phyloP scores from a whole-genome alignment of 108 stramenopile species.

The Nitzschia inconspicua region DNA sequence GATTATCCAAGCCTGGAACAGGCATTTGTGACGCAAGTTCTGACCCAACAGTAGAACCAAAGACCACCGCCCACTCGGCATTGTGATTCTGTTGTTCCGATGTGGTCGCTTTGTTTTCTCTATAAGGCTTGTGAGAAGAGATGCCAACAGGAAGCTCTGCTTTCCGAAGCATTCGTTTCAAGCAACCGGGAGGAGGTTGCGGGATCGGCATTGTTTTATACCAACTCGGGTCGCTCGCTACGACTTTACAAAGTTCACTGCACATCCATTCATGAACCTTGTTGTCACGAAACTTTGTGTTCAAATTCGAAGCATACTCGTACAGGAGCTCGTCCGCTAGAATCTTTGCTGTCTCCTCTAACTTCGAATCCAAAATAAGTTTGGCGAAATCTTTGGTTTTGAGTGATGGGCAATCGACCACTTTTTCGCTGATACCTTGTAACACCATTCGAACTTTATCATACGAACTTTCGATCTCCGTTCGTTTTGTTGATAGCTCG shows the following conservation, averaged over 20 bases:
- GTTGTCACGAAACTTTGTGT: constrained; percentile 69
- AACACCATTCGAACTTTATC: constrained; percentile 10
- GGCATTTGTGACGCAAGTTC: constrained; percentile 27
- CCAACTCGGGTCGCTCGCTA: constrained; percentile 17
- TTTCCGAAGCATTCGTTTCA: constrained; percentile 61
- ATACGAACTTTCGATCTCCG: constrained; percentile 14
- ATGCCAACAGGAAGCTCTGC: constrained; percentile 69
- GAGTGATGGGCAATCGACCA: constrained; percentile 12
- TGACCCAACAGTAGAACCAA: constrained; percentile 39
- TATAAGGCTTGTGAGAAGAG: constrained; percentile 64
- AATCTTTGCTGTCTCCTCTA: constrained; percentile 17
- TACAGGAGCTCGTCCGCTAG: constrained; percentile 58
- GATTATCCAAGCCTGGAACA: constrained; percentile 26
- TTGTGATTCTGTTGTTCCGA: constrained; percentile 14
- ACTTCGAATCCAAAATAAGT: constrained; percentile 21
- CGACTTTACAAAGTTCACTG: constrained; percentile 36
- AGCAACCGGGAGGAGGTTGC: constrained; percentile 44
- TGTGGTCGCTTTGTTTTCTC: neutral
- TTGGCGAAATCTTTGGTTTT: constrained; percentile 1
- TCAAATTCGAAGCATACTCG: constrained; percentile 56
- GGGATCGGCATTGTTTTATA: constrained; percentile 27
- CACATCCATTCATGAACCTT: constrained; percentile 82
- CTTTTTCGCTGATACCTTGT: neutral
- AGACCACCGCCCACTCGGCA: constrained; percentile 76
- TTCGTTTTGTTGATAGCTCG: constrained; percentile 15